Evolutionary conservation across 2,329 filamentous ascomycete species (phyloP), one percentile per base, ranked within the genome.

Genomic region (Beauveria sp.): DNA sequence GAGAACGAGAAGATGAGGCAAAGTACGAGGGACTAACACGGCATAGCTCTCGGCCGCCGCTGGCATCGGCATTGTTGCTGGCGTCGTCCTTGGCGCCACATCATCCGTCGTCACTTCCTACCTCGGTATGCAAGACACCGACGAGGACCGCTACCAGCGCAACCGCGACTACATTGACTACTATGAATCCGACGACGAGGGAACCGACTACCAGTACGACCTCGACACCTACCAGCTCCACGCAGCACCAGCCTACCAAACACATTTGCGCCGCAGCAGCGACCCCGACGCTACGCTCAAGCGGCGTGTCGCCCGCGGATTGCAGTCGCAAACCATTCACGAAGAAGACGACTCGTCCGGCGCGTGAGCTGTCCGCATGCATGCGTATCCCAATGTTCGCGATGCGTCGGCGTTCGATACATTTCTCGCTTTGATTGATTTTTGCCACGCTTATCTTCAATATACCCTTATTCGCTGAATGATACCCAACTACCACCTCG

Each of bases 331-430:
- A 69, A 88, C 85, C 0, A 91, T 91, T 64, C 80, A 88, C 61
- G 88, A 90, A 71, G 88, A 91, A 70, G 86, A 88, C 56, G 87
- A 89, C 69, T 79, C 79, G 66, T 84, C 80, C 24, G 80, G 80
- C 46, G 57, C 9, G 3, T 59, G 37, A 48, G 5, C 20, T 12
- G 34, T 34, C 22, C 34, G 34, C 14, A 3, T 37, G 34, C 26
- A 37, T n/a, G n/a, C 28, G 26, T 10, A 20, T 9, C 1, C 9
- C 8, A 28, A 48, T 20, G n/a, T 16, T 48, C 30, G 18, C 20
- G 10, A 18, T 22, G 14, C 3, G 16, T 28, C 20, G 7, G 28
- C 2, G 10, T 20, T 30, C 14, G 26, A n/a, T 22, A 18, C 24
- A 57, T n/a, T 28, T 28, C 20, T 57, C 30, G 43, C 30, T 41